A percentile compares a stretch with the other conserved stretches of the same genome.
These are phyloP conservation scores for Diplodia seriata DNA, from an alignment of 2,329 filamentous ascomycete genomes.

Conservation along the genomic window DNA sequence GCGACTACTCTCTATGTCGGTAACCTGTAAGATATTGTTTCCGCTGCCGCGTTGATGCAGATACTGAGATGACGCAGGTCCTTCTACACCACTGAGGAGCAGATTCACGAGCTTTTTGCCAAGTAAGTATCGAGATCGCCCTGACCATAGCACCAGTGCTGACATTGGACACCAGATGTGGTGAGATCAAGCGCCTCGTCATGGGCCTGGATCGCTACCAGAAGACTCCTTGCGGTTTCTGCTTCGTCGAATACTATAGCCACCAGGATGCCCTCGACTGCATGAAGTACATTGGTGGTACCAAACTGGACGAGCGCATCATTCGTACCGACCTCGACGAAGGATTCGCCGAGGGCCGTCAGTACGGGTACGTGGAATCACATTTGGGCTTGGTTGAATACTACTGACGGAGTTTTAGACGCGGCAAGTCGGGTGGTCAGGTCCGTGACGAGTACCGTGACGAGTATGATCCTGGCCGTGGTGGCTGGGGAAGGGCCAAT, in stretches of 20 bases:
- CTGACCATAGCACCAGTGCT: conserved; percentile 21
- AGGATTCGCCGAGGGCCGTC: conserved; percentile 92
- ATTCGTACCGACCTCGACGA: conserved; percentile 96
- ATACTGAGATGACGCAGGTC: conserved; percentile 62
- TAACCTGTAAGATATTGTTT: conserved; percentile 72
- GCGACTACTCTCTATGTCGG: conserved; percentile 97
- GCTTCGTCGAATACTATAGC: conserved; percentile 99
- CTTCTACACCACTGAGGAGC: conserved; percentile 98
- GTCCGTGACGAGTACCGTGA: conserved; percentile 97
- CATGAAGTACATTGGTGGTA: conserved; percentile 98
- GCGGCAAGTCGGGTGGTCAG: conserved; percentile 94
- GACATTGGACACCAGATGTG: conserved; percentile 61
- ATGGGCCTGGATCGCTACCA: conserved; percentile 98
- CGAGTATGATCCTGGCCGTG: conserved; percentile 93
- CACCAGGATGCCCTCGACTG: conserved; percentile 97
- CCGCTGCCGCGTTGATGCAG: not conserved
- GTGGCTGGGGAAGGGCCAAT: conserved; percentile 83
- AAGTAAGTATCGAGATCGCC: conserved; percentile 62
- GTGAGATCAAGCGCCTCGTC: conserved; percentile 95
- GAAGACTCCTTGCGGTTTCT: conserved; percentile 98
- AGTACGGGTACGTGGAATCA: conserved; percentile 73
- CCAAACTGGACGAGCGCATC: conserved; percentile 95
- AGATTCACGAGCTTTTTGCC: conserved; percentile 95
- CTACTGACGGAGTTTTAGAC: conserved; percentile 50
- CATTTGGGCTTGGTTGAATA: not conserved